These are phyloP conservation scores for Aplosporella prunicola DNA, from an alignment of 2,329 filamentous ascomycete genomes.

Conservation along the genomic window DNA sequence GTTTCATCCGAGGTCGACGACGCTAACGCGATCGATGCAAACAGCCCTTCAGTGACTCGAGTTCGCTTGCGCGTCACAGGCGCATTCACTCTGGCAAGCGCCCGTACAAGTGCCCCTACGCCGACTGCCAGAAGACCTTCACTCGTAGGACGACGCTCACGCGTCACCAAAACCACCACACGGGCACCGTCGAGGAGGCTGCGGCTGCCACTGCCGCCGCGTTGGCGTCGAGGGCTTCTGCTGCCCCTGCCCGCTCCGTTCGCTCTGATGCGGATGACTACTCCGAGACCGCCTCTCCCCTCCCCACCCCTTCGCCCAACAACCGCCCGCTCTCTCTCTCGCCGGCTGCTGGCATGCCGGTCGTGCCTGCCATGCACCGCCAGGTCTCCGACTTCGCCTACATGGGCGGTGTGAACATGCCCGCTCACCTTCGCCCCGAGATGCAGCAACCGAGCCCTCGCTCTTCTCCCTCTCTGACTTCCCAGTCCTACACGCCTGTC, in stretches of 20 bases:
- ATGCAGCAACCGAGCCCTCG: conserved; percentile 62
- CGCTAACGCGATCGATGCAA: conserved; percentile 11
- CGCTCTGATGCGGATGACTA: conserved; percentile 63
- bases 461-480: conserved; percentile 52
- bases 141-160: conserved; percentile 91
- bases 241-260: conserved; percentile 38
- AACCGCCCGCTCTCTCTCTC: conserved; percentile 73
- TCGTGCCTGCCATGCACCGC: conserved; percentile 59
- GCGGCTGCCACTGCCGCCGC: conserved; percentile 81
- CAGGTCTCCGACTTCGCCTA: conserved; percentile 63
- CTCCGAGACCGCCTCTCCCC: conserved; percentile 62
- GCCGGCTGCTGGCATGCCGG: conserved; percentile 64
- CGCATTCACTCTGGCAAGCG: conserved; percentile 92
- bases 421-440: conserved; percentile 70
- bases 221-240: conserved; percentile 50
- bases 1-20: conserved; percentile 15
- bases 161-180: conserved; percentile 91
- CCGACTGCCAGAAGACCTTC: conserved; percentile 97
- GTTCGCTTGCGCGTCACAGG: conserved; percentile 83
- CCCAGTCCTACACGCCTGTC: conserved; percentile 53
- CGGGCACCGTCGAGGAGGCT: conserved; percentile 87
- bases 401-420: conserved; percentile 68
- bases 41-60: conserved; percentile 92
- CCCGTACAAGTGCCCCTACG: conserved; percentile 95
- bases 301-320: conserved; percentile 75